These are phyloP conservation scores for Paramecium tetraurelia DNA, from an alignment of 73 alveolate genomes.

Conservation along the genomic window DNA sequence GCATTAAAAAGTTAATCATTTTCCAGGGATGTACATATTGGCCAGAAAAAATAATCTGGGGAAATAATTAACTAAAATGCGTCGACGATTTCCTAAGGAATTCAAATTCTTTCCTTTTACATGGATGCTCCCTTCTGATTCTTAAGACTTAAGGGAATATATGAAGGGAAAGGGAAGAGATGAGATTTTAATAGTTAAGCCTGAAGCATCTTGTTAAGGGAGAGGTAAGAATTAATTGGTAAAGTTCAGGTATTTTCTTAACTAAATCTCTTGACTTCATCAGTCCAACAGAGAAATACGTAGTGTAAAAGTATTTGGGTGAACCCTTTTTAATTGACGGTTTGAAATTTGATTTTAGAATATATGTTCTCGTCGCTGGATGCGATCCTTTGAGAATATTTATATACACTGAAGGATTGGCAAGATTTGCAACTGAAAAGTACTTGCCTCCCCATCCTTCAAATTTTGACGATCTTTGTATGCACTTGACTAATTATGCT, in stretches of 20 bases:
- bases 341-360: conserved; percentile 90
- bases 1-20: conserved; percentile 68
- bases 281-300: conserved; percentile 59
- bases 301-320: conserved; percentile 78
- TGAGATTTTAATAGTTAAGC: conserved; percentile 62
- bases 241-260: conserved; percentile 63
- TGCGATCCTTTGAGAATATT: conserved; percentile 87
- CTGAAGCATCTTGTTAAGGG: conserved; percentile 70
- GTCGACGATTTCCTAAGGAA: conserved; percentile 56
- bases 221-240: conserved; percentile 63
- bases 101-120: conserved; percentile 69
- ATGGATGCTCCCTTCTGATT: conserved; percentile 70
- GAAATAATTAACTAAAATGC: conserved; percentile 56
- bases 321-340: conserved; percentile 91
- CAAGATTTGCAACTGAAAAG: conserved; percentile 90
- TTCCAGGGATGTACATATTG: conserved; percentile 70
- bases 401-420: conserved; percentile 91
- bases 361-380: conserved; percentile 87
- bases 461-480: conserved; percentile 70
- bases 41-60: conserved; percentile 66
- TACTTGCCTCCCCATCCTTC: conserved; percentile 70
- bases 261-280: not conserved
- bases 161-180: conserved; percentile 30
- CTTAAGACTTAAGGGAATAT: conserved; percentile 62
- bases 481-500: conserved; percentile 86